phyloP scores from a whole-genome alignment of 2,329 filamentous ascomycete species.

The Beauveria bassiana region DNA sequence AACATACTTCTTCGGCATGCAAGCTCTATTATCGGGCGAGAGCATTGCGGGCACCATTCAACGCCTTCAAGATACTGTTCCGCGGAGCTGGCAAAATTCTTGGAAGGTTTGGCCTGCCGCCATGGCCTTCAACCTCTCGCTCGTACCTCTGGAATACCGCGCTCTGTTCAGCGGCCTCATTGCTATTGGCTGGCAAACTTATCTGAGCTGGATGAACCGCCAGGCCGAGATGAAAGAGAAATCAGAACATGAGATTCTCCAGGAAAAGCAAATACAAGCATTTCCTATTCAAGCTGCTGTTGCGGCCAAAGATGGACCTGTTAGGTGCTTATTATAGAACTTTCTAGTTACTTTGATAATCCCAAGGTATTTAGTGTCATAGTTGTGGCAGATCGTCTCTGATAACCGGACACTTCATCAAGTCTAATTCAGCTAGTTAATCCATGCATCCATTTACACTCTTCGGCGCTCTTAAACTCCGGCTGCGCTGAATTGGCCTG shows the following conservation, averaged over 20 bases:
- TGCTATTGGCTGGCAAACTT: constrained; percentile 88
- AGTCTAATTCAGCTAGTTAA: background rate
- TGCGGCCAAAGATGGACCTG: background rate
- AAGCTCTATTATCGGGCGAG: constrained; percentile 67
- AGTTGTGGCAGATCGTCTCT: background rate
- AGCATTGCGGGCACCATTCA: constrained; percentile 55
- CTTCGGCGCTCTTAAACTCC: background rate
- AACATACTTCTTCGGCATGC: constrained; percentile 73
- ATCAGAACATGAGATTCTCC: background rate
- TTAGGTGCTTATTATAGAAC: too few relatives aligned
- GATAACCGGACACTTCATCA: background rate
- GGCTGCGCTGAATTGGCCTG: background rate
- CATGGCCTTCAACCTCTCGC: constrained; percentile 81
- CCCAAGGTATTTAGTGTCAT: too few relatives aligned
- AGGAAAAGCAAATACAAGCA: background rate
- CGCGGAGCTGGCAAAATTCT: constrained; percentile 67
- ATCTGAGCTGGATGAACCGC: constrained; percentile 73
- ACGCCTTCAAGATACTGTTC: constrained; percentile 67
- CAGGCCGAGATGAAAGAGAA: constrained; percentile 48
- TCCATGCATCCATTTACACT: background rate
- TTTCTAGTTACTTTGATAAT: too few relatives aligned
- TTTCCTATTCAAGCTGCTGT: background rate
- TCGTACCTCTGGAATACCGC: constrained; percentile 69
- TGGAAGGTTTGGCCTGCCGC: constrained; percentile 85
- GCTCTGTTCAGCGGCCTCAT: constrained; percentile 72